A percentile compares a stretch with the other conserved stretches of the same genome.
These are phyloP conservation scores for Phoenix dactylifera DNA, from an alignment of 176 grass and related monocot genomes.

Conservation along the genomic window DNA sequence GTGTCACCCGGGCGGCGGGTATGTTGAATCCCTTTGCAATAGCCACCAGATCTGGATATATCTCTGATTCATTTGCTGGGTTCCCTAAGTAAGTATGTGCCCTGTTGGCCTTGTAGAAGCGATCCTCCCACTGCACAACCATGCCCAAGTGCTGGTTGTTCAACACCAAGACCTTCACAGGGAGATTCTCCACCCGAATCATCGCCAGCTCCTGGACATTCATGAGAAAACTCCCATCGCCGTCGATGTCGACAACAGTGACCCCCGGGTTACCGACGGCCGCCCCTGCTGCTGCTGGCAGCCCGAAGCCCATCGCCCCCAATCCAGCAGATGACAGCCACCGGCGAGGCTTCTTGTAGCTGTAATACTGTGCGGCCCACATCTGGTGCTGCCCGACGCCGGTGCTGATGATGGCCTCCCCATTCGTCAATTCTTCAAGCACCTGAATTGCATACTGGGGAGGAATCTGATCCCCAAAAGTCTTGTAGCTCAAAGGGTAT, in stretches of 20 bases:
- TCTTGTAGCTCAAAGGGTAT: constrained; percentile 64
- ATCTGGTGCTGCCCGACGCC: constrained; percentile 96
- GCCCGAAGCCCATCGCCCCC: constrained; percentile 89
- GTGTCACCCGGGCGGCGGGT: constrained; percentile 73
- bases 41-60: constrained; percentile 85
- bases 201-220: constrained; percentile 88
- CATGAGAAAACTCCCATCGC: constrained; percentile 93
- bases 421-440: constrained; percentile 73
- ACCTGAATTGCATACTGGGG: constrained; percentile 83
- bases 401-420: constrained; percentile 71
- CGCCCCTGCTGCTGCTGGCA: constrained; percentile 81
- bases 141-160: constrained; percentile 97
- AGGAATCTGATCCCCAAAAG: constrained; percentile 51
- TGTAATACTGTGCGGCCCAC: constrained; percentile 94
- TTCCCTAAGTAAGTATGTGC: constrained; percentile 88
- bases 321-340: constrained; percentile 70
- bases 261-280: constrained; percentile 71
- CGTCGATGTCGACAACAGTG: constrained; percentile 83
- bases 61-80: constrained; percentile 54
- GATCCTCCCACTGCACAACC: constrained; percentile 83
- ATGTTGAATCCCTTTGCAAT: constrained; percentile 73
- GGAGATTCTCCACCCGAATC: constrained; percentile 78
- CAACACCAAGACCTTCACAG: constrained; percentile 62
- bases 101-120: constrained; percentile 90
- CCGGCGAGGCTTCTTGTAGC: constrained; percentile 55